Conservation (phyloP, 2,329 filamentous ascomycete species). For the Pezicula carpinea region DNA sequence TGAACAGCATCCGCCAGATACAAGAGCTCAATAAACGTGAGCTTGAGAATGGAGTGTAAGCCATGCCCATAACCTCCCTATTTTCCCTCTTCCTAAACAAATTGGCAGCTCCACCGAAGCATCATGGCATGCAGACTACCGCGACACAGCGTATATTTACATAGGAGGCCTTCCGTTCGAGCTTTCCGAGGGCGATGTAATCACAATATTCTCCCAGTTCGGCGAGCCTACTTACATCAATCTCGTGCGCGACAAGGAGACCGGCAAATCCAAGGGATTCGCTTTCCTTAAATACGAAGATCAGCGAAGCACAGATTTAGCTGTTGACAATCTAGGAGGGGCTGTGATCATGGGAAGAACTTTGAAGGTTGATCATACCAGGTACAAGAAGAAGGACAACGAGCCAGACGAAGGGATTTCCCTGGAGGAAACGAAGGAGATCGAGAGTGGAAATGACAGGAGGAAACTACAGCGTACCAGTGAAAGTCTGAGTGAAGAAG, state of each 20-base stretch:
- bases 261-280: constrained; percentile 90
- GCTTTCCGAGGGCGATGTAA: constrained; percentile 89
- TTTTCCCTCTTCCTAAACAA: constrained; percentile 9
- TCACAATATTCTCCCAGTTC: constrained; percentile 96
- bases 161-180: constrained; percentile 92
- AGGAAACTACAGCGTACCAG: constrained; percentile 28
- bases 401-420: constrained; percentile 60
- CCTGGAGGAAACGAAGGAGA: constrained; percentile 31
- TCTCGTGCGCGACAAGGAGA: constrained; percentile 89
- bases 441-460: constrained; percentile 39
- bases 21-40: constrained; percentile 92
- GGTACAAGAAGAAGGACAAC: constrained; percentile 85
- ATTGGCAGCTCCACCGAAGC: constrained; percentile 66
- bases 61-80: constrained; percentile 15
- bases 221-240: constrained; percentile 94
- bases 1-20: constrained; percentile 94
- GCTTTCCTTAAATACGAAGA: constrained; percentile 98
- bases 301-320: constrained; percentile 90
- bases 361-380: constrained; percentile 84
- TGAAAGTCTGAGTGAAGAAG: constrained; percentile 36
- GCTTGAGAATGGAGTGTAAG: constrained; percentile 80
- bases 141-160: constrained; percentile 94
- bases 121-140: constrained; percentile 97
- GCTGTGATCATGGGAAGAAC: constrained; percentile 76
- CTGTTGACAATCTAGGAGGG: constrained; percentile 92